Base-by-base conservation (phyloP, 2,329 filamentous ascomycete species). In the Ascochyta rabiei region DNA sequence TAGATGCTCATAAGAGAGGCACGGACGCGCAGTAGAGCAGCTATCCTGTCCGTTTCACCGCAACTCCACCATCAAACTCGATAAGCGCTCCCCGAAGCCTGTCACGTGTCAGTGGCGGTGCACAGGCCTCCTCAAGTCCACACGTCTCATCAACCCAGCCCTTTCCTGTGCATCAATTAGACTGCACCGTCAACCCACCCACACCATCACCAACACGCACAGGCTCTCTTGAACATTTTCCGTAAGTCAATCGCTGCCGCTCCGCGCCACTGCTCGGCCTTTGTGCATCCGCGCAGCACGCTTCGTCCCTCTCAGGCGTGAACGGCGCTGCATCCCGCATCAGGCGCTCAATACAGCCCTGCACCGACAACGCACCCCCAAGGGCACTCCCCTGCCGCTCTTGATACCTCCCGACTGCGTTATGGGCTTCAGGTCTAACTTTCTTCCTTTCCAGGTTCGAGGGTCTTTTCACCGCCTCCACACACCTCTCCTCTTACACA, bases 151-250 rank as follows among this genome's bases (percentile, higher is more conserved):
- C 70, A 63, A 67, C 65, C 69, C 68, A 71, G 70, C 70, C 67
- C 71, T 62, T 67, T 69, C 68, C 67, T 67, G 70, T 69, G 70
- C 71, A 74, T 72, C 71, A 70, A 67, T 72, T 73, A 75, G 67
- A 74, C 66, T 66, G 64, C 72, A 69, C 68, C 68, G 52, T 69
- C 70, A 64, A 67, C 62, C 63, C 63, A 64, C 67, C 59, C 62
- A 61, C 67, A 61, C 67, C 71, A 74, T 74, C 69, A 61, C 65
- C 64, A 69, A 69, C 67, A 60, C 66, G 68, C 56, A 57, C 67
- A 53, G 63, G 54, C 64, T 64, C 69, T 74, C 69, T 73, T 72
- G 70, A 70, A 68, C 71, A 63, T 47, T 52, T 53, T 49, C 58
- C 60, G 72, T 75, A 74, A 75, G 72, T 74, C 56, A 57, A 59